Base-by-base conservation (phyloP, 2,329 filamentous ascomycete genomes). In the Alternaria arbusti region DNA sequence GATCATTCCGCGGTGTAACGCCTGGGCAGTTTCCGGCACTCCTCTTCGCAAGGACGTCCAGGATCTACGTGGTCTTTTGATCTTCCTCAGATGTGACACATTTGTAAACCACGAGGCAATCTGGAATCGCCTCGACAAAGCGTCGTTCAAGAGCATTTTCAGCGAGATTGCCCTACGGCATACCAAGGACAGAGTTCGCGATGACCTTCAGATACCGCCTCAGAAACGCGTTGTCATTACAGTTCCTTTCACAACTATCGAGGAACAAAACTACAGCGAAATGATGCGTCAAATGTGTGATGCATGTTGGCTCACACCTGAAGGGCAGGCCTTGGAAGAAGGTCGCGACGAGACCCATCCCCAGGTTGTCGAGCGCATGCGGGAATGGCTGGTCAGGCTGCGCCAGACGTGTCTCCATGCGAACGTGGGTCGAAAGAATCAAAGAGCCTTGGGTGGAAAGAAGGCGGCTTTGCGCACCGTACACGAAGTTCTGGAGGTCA, bases 1-100 rank as follows among this genome's bases (percentile, higher is more conserved):
- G 44, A 83, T 91, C 25, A 90, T 99, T 64, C 94, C 95, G 47
- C 87, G 96, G 26, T 81, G 92, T 67, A 94, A 97, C 80, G 90
- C 93, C 3, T 98, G 96, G 96, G 94, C 91, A 13, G 89, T 99
- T 44, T 95, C 93, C 0, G 96, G 93, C 45, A 99, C 96, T 1
- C 96, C 96, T 0, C 86, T 98, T 40, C 91, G 92, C 68, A 92
- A 93, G 68, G 87, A 93, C 65, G 86, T 95, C 30, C 83, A 86
- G 72, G 95, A 97, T 78, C 83, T 97, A 8, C 89, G 90, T 68
- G 95, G 95, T 0, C 83, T 98, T 5, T 79, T 98, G 1, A 83
- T 91, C 0, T 98, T 99, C 70, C 85, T 98, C 9, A 86, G 87
- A 17, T 94, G 91, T 72, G 86, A 93, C 63, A 93, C 94, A 2